Base-by-base conservation (phyloP, 345 rosid genomes). In the Geranium rotundifolium region DNA sequence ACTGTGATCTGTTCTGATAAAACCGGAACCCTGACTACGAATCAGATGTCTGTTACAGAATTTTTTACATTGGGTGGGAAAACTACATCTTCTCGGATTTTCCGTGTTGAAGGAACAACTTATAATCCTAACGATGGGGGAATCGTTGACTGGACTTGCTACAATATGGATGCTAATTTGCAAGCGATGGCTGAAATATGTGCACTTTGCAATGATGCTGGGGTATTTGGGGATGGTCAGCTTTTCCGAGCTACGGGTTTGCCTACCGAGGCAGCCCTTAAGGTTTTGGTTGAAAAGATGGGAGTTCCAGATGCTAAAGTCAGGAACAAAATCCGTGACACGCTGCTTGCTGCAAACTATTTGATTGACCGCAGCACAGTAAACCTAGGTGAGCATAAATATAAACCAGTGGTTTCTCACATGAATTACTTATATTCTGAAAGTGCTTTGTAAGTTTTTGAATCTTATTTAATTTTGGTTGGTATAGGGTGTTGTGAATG, bases 181-280 rank as follows among this genome's bases (percentile, higher is more conserved):
- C 88, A 91, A 77, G 82, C 86, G 41, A 73, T 89, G 69, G 95
- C 95, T 58, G 88, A 91, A 71, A 80, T 85, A 67, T 86, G 89
- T 75, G 90, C 96, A 8, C 65, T 91, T 60, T 91, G 96, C 76
- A 89, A 89, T 73, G 96, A 89, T 67, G 89, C 98, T 71, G 95
- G 92, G 68, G 74, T 91, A 65, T 77, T 68, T 66, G 73, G 72
- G 23, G 97, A 91, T 39, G 97, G 95, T 0, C 84, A 76, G 67
- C 77, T 86, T 23, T 88, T 83, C 72, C 82, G 86, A 50, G 97
- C 95, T 41, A 82, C 90, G 1, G 95, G 98, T 71, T 81, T 91
- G 81, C 98, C 98, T 37, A 91, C 98, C 1, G 98, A 89, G 83
- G 96, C 98, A 57, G 98, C 98, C 57, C 79, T 91, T 56, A 92